Percentiles rank a stretch among this genome's conserved stretches.
phyloP scores from a whole-genome alignment of 371 early-diverging fungal species.

The Lichtheimia ramosa region DNA sequence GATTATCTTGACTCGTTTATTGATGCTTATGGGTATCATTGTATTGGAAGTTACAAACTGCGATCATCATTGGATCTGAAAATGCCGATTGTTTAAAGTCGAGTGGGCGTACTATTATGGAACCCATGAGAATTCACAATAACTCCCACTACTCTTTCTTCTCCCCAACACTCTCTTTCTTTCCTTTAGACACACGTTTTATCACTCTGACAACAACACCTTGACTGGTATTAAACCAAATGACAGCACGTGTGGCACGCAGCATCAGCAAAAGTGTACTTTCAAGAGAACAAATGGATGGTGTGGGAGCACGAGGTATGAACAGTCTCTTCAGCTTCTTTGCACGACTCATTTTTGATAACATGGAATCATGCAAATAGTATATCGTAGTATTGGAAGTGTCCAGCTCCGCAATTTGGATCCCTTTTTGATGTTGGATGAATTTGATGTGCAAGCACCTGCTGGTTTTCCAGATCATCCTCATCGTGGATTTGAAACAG shows the following conservation, averaged over 20 bases:
- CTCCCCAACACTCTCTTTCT: background rate
- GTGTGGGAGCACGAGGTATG: constrained; percentile 48
- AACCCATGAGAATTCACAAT: too few relatives aligned
- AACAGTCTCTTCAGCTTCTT: background rate
- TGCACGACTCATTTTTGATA: background rate
- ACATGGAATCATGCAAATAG: constrained; percentile 17
- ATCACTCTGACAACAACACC: too few relatives aligned
- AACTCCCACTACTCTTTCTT: background rate
- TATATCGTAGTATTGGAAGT: constrained; percentile 75
- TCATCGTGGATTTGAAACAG: constrained; percentile 83
- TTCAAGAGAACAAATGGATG: constrained; percentile 46
- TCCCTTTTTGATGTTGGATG: constrained; percentile 87
- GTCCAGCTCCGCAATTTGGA: constrained; percentile 68
- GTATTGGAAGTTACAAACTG: too few relatives aligned
- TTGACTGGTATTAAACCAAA: background rate
- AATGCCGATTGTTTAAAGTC: too few relatives aligned
- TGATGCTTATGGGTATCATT: too few relatives aligned
- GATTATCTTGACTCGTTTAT: too few relatives aligned
- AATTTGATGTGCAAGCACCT: constrained; percentile 58
- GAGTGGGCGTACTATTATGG: too few relatives aligned
- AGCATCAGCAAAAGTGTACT: constrained; percentile 27
- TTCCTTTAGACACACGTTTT: background rate
- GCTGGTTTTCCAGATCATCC: constrained; percentile 68
- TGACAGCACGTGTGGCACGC: constrained; percentile 15
- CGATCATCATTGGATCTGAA: too few relatives aligned